Base-by-base conservation (phyloP, 768 basidiomycete genomes). In the Pholiota molesta region DNA sequence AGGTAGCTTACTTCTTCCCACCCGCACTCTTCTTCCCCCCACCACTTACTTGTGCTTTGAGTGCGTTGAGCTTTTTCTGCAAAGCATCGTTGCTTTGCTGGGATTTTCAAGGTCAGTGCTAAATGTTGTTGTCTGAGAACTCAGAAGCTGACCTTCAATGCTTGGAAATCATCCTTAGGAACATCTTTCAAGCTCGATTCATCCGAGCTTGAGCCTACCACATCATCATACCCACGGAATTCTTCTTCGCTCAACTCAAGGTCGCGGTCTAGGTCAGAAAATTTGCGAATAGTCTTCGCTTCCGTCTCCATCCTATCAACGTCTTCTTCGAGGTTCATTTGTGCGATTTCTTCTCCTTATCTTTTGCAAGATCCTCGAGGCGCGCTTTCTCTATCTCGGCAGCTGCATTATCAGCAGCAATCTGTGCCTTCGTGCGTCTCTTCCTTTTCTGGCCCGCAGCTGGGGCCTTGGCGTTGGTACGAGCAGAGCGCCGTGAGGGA, bases 1-100 rank as follows among this genome's bases (percentile, higher is more conserved):
- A 40, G 9, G 26, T 21, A 26, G 58, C 59, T 28, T 56, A 60
- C 62, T 63, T 66, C 52, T 66, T 66, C 56, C 65, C 65, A 59
- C 60, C 65, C 45, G 2, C 33, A 16, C n/a, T 54, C 33, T 63
- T 63, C 62, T 63, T 61, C 39, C 51, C 29, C 52, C 52, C 56
- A 61, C 49, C 53, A 31, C 29, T 21, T 28, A 23, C 10, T 16
- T 35, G 26, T 11, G 31, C 57, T 47, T 62, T 37, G 42, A 65
- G 61, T 1, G 54, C 47, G 11, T 59, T 47, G 42, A 65, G 19
- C 23, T 54, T 0, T 23, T 59, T 5, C 37, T 59, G 52, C 52
- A 64, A 55, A 17, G 33, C 29, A 33, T 53, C 26, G 26, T 57
- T 1, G 16, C 14, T n/a, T 23, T 23, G 3, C 53, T 54, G 5